Conservation (phyloP, 495 filamentous ascomycete genomes). For the Penicillium coffeae region DNA sequence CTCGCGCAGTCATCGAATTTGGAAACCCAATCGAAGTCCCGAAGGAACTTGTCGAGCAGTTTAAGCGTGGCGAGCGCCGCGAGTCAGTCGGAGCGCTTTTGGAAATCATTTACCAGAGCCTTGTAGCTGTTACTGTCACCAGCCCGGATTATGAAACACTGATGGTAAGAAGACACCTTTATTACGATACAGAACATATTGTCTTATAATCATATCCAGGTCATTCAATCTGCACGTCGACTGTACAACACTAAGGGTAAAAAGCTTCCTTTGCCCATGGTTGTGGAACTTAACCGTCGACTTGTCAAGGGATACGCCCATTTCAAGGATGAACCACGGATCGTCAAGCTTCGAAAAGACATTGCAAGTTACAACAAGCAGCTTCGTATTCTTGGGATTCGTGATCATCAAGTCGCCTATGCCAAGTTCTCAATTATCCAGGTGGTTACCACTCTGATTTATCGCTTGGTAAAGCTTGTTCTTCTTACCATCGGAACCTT, state of each 20-base stretch:
- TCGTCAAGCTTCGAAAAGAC: conserved; percentile 70
- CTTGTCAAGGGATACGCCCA: conserved; percentile 87
- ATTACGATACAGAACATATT: background rate
- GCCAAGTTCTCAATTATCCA: conserved; percentile 73
- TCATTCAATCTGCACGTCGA: conserved; percentile 89
- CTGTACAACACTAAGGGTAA: conserved; percentile 93
- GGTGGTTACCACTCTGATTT: conserved; percentile 73
- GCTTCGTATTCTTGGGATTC: conserved; percentile 77
- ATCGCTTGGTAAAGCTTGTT: conserved; percentile 71
- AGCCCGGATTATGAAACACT: conserved; percentile 95
- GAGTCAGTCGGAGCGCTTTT: conserved; percentile 79
- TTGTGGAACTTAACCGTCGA: conserved; percentile 93
- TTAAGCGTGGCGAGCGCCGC: conserved; percentile 73
- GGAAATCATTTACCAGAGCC: conserved; percentile 77
- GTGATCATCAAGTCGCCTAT: conserved; percentile 95
- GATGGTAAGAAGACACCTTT: conserved; percentile 59
- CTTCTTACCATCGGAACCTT: conserved; percentile 77
- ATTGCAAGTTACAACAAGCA: conserved; percentile 87
- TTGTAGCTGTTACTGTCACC: conserved; percentile 87
- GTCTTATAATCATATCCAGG: conserved; percentile 41
- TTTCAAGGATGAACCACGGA: conserved; percentile 87
- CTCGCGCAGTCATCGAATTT: conserved; percentile 94
- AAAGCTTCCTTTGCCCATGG: conserved; percentile 88
- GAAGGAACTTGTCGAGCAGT: conserved; percentile 76
- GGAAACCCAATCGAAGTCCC: conserved; percentile 83